Conservation (phyloP, 176 grass and related monocot genomes). For the Eleusine coracana region DNA sequence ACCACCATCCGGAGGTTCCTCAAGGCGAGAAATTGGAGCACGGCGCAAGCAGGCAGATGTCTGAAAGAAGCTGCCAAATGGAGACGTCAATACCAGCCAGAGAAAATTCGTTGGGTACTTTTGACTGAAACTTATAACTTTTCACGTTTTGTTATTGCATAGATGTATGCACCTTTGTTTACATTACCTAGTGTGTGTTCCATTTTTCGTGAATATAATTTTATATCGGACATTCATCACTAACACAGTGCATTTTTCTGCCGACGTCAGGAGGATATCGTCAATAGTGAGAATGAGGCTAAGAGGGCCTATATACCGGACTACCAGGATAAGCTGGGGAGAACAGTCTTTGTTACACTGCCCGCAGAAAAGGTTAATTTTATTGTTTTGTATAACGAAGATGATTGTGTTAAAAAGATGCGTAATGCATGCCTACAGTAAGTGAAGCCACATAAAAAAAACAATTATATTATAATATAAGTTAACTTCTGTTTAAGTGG, state of each 20-base stretch:
- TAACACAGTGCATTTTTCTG: background rate
- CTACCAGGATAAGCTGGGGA: conserved; percentile 58
- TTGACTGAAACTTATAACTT: background rate
- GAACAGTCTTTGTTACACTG: background rate
- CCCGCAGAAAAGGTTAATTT: background rate
- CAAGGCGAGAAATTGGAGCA: conserved; percentile 39
- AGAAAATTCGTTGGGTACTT: conserved; percentile 40
- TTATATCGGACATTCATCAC: background rate
- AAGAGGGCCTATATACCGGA: conserved; percentile 47
- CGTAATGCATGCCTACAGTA: background rate
- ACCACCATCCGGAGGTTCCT: conserved; percentile 37
- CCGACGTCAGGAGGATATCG: conserved; percentile 50
- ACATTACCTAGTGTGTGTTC: background rate
- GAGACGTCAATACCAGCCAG: conserved; percentile 46
- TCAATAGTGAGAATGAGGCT: conserved; percentile 37
- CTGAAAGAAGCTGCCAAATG: conserved; percentile 51
- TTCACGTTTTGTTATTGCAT: no score
- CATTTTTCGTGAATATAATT: background rate
- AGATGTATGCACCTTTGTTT: background rate
- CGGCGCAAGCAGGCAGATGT: conserved; percentile 18
- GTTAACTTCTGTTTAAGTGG: no score
- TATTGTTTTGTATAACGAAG: background rate
- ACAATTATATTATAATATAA: background rate
- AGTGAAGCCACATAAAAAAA: no score
- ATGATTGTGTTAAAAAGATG: no score